These are phyloP conservation scores for Hymenoscyphus linearis DNA, from an alignment of 2,329 filamentous ascomycete species.

Conservation along the genomic window DNA sequence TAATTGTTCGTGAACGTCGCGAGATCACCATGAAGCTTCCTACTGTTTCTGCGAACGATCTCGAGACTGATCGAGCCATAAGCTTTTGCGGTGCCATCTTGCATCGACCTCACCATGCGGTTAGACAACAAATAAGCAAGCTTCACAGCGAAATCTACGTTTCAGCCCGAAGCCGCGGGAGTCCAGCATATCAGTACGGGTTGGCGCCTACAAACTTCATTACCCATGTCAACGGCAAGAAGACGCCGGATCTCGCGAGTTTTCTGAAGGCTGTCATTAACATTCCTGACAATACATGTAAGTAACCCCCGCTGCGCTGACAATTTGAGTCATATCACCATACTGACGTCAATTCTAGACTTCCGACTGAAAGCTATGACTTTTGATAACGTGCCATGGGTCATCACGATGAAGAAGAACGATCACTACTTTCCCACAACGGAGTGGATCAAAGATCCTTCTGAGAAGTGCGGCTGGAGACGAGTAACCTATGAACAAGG, in stretches of 20 bases:
- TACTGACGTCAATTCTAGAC: slow-evolving; percentile 43
- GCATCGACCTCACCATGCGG: slow-evolving; percentile 90
- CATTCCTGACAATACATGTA: slow-evolving; percentile 92
- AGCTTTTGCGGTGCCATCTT: slow-evolving; percentile 93
- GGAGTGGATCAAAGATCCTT: slow-evolving; percentile 61
- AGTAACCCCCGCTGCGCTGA: slow-evolving; percentile 29
- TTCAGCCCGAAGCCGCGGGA: slow-evolving; percentile 76
- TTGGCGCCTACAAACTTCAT: slow-evolving; percentile 96
- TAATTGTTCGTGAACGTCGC: slow-evolving; percentile 79
- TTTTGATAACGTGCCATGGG: slow-evolving; percentile 97
- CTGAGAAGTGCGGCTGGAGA: slow-evolving; percentile 56
- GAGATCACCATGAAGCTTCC: slow-evolving; percentile 73
- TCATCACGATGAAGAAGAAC: slow-evolving; percentile 99
- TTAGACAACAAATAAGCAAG: slow-evolving; percentile 94
- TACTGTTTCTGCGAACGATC: slow-evolving; percentile 81
- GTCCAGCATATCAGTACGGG: slow-evolving; percentile 82
- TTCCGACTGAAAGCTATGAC: slow-evolving; percentile 97
- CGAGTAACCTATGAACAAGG: slow-evolving; percentile 57
- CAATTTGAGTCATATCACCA: slow-evolving; percentile 4
- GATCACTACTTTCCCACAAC: slow-evolving; percentile 85
- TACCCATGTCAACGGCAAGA: slow-evolving; percentile 85
- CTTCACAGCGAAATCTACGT: slow-evolving; percentile 96
- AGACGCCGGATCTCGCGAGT: slow-evolving; percentile 73
- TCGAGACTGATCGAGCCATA: slow-evolving; percentile 88
- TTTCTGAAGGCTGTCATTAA: slow-evolving; percentile 79